Conservation (phyloP, 2,329 filamentous ascomycete genomes). For the Fusarium sp. region DNA sequence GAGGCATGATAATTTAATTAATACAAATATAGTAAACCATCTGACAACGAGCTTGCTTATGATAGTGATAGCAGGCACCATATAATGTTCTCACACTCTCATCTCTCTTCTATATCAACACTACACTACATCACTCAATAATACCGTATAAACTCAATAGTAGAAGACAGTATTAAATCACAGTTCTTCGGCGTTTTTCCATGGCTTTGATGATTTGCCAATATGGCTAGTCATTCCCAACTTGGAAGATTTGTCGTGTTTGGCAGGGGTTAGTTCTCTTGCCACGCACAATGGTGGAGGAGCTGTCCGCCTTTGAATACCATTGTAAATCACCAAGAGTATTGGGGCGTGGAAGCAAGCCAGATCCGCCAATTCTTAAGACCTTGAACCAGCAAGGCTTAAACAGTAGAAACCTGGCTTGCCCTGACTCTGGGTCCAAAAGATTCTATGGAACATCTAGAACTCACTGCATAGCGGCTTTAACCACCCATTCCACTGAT, state of each 20-base stretch:
- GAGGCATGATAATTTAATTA: constrained; percentile 25
- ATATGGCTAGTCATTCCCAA: constrained; percentile 9
- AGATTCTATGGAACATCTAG: background rate
- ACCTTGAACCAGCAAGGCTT: constrained; percentile 14
- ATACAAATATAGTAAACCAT: constrained; percentile 4
- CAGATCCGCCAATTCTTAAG: background rate
- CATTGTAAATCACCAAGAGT: background rate
- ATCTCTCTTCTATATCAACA: background rate
- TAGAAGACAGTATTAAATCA: too few relatives aligned
- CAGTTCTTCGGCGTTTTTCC: background rate
- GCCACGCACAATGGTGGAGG: background rate
- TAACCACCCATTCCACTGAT: too few relatives aligned
- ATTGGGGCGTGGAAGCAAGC: background rate
- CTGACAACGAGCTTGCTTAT: background rate
- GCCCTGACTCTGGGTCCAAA: background rate
- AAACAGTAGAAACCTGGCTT: constrained; percentile 1
- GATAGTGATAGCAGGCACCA: background rate
- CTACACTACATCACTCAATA: background rate
- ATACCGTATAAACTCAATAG: too few relatives aligned
- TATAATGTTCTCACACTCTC: background rate
- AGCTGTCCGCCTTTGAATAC: background rate
- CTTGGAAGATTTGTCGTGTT: constrained; percentile 13
- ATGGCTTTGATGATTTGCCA: background rate
- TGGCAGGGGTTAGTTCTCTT: background rate
- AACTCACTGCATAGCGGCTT: background rate